Base-by-base conservation (phyloP, 371 early-diverging fungal genomes). In the Choanephora cucurbitarum region DNA sequence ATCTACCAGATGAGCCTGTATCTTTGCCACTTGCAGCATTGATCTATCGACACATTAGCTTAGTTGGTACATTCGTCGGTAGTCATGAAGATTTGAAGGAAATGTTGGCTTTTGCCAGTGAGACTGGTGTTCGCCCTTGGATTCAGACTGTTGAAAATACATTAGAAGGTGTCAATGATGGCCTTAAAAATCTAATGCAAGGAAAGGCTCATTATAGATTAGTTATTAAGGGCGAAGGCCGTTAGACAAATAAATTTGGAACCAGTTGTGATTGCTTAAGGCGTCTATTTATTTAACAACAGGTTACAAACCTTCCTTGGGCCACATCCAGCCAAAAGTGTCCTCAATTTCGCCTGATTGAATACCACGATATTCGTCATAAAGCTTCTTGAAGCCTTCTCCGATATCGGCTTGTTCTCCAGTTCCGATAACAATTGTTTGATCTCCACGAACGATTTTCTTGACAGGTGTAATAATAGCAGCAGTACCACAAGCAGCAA, bases 401-500 rank as follows among this genome's bases (percentile, higher is more conserved):
- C 84, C 76, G 55, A 80, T 79, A 39, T 69, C 69, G 2, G 66
- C 62, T 21, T 77, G 69, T 18, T 71, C 69, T 10, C 67, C 61
- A 19, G 60, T 62, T 41, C 81, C 79, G 31, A 79, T 71, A 21
- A 42, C 43, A 28, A 68, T 70, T 9, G 57, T 63, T 43, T 70
- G 58, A 15, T 78, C 75, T 0, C 85, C 84, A 44, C 84, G 81
- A 44, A 85, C 82, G 55, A 92, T 88, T 44, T 75, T 76, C 42
- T 81, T 82, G 47, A 92, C 83, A 24, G 92, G 89, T 8, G 91
- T 91, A 49, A 92, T 83, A 41, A 91, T 83, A 3, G 89, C 65
- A 8, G 92, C 92, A 4, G 91, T 91, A 13, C 92, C 92, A 55
- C 84, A 83, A 32, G 92, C 92, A 19, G 88, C 90, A 8, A 87